Evolutionary conservation across 1,139 yeast genomes (phyloP), one percentile per base, ranked within the genome.

Genomic region (Candida buenavistaensis): DNA sequence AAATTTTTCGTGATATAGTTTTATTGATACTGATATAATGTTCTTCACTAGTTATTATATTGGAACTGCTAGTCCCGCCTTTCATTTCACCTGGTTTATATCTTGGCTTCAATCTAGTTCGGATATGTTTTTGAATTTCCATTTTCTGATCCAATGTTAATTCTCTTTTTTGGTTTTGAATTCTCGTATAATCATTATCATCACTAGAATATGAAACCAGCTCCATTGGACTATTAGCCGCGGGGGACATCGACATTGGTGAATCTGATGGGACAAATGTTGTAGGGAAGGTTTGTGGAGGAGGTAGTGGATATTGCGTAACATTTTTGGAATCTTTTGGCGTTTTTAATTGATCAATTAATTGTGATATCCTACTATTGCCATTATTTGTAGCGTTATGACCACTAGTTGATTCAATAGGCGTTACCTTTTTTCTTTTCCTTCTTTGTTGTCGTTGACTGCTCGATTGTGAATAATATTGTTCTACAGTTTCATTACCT

Each of bases 51-150:
- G 37, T 32, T 5, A 30, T 22, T 6, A 32, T 30, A 10, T 64
- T 61, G 2, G 62, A 56, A 16, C 61, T 57, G 12, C 26, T 17
- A 4, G 4, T 10, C 11, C 4, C 14, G 8, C 8, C 10, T 8
- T 23, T 11, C 8, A 9, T 23, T 12, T 23, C 14, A 4, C 28
- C 28, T 8, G 42, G 42, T 28, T 39, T 39, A 47, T 76, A 79
- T 19, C 72, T 54, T 1, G 79, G 78, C 28, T 79, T 58, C 22
- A 82, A 52, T 12, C 58, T 64, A 20, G 63, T 60, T 24, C 87
- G 58, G 6, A 82, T 80, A 39, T 75, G 66, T 16, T 52, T 61
- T 47, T 80, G 87, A 14, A 81, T 69, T 37, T 52, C 57, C 6
- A 56, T 54, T 46, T 81, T 80, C 40, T 73, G 75, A 22, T 64